Percentiles rank a stretch among this genome's conserved stretches.
These are phyloP conservation scores for Eucalyptus erythrocorys DNA, from an alignment of 345 rosid species.

Conservation along the genomic window DNA sequence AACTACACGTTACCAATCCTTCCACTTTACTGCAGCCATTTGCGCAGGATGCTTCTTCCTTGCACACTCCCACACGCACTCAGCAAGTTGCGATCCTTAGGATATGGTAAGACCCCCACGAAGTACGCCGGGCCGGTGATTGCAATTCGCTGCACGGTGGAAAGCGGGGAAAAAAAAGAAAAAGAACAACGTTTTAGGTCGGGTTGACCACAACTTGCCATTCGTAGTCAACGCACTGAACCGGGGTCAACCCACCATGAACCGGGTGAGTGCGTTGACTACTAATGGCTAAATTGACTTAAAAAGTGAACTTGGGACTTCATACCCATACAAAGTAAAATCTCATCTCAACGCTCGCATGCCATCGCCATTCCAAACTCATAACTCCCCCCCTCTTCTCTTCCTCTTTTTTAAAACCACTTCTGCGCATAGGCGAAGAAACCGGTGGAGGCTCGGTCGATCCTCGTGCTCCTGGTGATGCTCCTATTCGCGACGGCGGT, in stretches of 20 bases:
- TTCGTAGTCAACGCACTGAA: neutral
- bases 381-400: no score
- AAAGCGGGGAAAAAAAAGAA: neutral
- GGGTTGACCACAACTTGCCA: neutral
- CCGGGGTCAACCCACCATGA: neutral
- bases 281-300: neutral
- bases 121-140: neutral
- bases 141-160: neutral
- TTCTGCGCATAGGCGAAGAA: no score
- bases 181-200: neutral
- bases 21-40: neutral
- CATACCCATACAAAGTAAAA: neutral
- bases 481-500: no score
- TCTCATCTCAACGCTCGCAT: neutral
- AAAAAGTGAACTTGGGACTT: neutral
- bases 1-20: neutral
- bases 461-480: no score
- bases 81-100: no score
- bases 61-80: no score
- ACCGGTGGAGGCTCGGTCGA: no score
- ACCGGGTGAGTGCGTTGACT: neutral
- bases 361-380: no score
- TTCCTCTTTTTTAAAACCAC: no score
- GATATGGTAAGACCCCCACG: neutral
- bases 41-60: no score